These are phyloP conservation scores for Paraphoma chrysanthemicola DNA, from an alignment of 2,329 filamentous ascomycete genomes.

Conservation along the genomic window DNA sequence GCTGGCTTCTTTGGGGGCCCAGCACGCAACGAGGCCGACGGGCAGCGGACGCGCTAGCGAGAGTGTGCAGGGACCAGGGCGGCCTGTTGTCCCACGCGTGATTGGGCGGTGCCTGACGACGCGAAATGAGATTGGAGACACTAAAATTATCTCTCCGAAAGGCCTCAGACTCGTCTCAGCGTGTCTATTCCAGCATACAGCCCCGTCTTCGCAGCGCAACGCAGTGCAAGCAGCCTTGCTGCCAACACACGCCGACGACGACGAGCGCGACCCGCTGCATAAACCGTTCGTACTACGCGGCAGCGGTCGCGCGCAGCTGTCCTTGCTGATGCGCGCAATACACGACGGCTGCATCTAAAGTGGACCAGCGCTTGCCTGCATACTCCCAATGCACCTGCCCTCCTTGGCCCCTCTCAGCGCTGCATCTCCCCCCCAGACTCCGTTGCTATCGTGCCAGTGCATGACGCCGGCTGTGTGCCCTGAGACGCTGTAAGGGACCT, in stretches of 20 bases:
- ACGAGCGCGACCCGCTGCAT: not conserved
- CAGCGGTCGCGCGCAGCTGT: constrained; percentile 10
- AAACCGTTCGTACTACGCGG: constrained; percentile 12
- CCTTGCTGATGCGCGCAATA: constrained; percentile 17
- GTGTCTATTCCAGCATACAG: constrained; percentile 8
- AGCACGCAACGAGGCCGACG: constrained; percentile 1
- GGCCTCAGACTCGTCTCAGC: constrained; percentile 19
- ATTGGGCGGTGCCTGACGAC: constrained; percentile 31
- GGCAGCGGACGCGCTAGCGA: constrained; percentile 14
- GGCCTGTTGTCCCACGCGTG: constrained; percentile 8
- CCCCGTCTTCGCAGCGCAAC: constrained; percentile 3
- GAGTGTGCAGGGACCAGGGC: constrained; percentile 25
- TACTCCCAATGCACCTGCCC: constrained; percentile 6
- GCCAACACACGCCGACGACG: constrained; percentile 1
- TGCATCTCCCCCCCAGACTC: not conserved
- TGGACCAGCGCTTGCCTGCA: constrained; percentile 16
- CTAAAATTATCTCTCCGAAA: constrained; percentile 37
- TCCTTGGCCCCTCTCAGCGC: not conserved
- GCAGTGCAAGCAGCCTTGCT: not conserved
- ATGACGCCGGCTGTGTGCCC: constrained; percentile 6
- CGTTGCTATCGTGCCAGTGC: constrained; percentile 7
- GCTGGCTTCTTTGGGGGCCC: constrained; percentile 21
- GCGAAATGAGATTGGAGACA: constrained; percentile 36
- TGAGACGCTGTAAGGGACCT: constrained; percentile 5
- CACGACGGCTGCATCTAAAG: constrained; percentile 12